These are phyloP conservation scores for Fusarium sulawesiense DNA, from an alignment of 2,329 filamentous ascomycete species.

Conservation along the genomic window DNA sequence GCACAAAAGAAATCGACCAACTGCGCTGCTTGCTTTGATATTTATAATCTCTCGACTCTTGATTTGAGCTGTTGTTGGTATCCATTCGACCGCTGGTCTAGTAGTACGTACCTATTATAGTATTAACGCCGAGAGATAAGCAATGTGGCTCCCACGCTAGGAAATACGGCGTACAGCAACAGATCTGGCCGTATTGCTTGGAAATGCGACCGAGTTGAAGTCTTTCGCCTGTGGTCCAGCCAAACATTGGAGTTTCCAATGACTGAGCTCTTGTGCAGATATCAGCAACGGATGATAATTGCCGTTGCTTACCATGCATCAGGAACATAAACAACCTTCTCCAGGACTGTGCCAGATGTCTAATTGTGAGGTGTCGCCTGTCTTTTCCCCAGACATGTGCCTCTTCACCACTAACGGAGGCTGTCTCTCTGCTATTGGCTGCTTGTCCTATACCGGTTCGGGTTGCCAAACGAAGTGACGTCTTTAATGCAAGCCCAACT, in stretches of 20 bases:
- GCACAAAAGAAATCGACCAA: conserved; percentile 23
- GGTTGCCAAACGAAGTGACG: conserved; percentile 46
- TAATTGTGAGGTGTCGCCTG: neutral
- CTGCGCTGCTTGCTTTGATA: conserved; percentile 40
- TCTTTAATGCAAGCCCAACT: conserved; percentile 38
- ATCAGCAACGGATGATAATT: conserved; percentile 25
- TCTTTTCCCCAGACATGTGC: conserved; percentile 19
- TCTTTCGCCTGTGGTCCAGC: conserved; percentile 8
- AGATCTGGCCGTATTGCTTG: conserved; percentile 22
- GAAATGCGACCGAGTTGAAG: conserved; percentile 25
- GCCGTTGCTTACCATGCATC: conserved; percentile 17
- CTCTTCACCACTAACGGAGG: conserved; percentile 5
- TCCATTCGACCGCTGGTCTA: conserved; percentile 36
- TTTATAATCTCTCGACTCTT: conserved; percentile 47
- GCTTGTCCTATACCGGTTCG: conserved; percentile 28
- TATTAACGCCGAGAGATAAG: conserved; percentile 41
- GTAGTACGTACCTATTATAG: conserved; percentile 8
- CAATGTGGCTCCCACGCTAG: conserved; percentile 38
- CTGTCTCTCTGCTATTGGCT: conserved; percentile 20
- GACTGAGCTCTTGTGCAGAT: neutral
- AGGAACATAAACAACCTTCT: conserved; percentile 22
- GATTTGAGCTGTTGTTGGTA: conserved; percentile 38
- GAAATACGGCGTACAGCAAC: conserved; percentile 30
- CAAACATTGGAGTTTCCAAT: neutral
- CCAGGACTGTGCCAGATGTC: conserved; percentile 18